These are phyloP conservation scores for Trichoderma sp. DNA, from an alignment of 2,329 filamentous ascomycete genomes.

Conservation along the genomic window DNA sequence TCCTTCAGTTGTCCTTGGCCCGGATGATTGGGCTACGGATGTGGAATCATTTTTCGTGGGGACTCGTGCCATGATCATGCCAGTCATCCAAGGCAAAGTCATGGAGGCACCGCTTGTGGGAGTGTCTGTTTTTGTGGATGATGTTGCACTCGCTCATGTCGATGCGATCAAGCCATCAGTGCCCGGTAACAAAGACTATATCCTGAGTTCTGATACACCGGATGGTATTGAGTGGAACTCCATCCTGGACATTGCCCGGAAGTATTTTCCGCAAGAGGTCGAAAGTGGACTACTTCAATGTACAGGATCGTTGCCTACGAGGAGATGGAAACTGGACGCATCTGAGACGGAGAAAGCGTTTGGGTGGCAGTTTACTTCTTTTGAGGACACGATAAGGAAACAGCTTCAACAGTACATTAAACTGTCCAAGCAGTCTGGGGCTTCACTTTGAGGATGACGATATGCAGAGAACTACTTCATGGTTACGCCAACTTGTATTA, in stretches of 20 bases:
- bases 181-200: slow-evolving; percentile 30
- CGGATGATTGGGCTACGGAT: slow-evolving; percentile 25
- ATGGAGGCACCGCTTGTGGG: slow-evolving; percentile 28
- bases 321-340: slow-evolving; percentile 28
- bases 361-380: slow-evolving; percentile 29
- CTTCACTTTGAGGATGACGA: background rate
- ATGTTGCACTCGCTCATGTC: slow-evolving; percentile 31
- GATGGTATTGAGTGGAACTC: slow-evolving; percentile 30
- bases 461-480: background rate
- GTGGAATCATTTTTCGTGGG: slow-evolving; percentile 15
- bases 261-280: slow-evolving; percentile 26
- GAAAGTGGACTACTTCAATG: slow-evolving; percentile 16
- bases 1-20: slow-evolving; percentile 30
- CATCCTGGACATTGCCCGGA: background rate
- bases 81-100: background rate
- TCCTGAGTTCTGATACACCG: slow-evolving; percentile 29
- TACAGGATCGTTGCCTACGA: slow-evolving; percentile 17
- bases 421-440: background rate
- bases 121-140: slow-evolving; percentile 29
- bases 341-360: slow-evolving; percentile 18
- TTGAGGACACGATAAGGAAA: slow-evolving; percentile 29
- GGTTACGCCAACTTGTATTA: background rate
- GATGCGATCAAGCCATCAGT: slow-evolving; percentile 28
- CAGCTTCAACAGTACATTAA: slow-evolving; percentile 28
- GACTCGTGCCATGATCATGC: background rate